A percentile compares a stretch with the other conserved stretches of the same genome.
These are phyloP conservation scores for Moesziomyces antarcticus DNA, from an alignment of 1,284 basidiomycete species.

Conservation along the genomic window DNA sequence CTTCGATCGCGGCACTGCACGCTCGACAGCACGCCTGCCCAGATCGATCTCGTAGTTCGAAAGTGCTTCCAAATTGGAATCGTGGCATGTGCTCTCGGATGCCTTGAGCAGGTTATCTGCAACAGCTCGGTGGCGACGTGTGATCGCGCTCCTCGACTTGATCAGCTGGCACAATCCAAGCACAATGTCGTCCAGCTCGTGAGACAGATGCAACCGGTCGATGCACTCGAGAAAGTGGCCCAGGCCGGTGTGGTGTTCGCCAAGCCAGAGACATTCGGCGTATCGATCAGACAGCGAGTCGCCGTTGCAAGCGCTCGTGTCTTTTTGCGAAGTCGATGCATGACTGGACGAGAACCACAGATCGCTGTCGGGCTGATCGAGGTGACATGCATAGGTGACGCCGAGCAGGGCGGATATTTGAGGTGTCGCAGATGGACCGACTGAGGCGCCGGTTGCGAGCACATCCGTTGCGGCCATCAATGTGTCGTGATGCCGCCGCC, in stretches of 20 bases:
- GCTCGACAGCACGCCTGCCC: constrained; percentile 6
- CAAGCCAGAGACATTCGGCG: constrained; percentile 40
- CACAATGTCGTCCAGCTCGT: constrained; percentile 18
- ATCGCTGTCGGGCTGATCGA: constrained; percentile 21
- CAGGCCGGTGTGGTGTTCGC: constrained; percentile 42
- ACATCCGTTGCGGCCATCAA: not conserved
- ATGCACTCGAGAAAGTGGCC: constrained; percentile 33
- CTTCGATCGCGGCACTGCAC: not conserved
- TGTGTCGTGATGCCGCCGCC: not conserved
- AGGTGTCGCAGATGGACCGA: constrained; percentile 11
- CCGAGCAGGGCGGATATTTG: not conserved
- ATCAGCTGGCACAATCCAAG: constrained; percentile 27
- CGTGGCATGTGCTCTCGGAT: not conserved
- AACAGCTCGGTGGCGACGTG: constrained; percentile 13
- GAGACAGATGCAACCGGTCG: constrained; percentile 17
- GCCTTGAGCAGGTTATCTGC: constrained; percentile 1
- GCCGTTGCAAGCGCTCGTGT: too few species aligned
- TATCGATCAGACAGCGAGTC: constrained; percentile 16
- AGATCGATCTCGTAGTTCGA: constrained; percentile 21
- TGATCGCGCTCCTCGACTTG: constrained; percentile 23
- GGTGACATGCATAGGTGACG: constrained; percentile 17
- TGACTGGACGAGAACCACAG: constrained; percentile 15
- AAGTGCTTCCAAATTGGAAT: not conserved
- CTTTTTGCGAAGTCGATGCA: too few species aligned
- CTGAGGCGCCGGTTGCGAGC: too few species aligned